phyloP scores from a whole-genome alignment of 2,329 filamentous ascomycete species.

The Ceratocystiopsis brevicomis region DNA sequence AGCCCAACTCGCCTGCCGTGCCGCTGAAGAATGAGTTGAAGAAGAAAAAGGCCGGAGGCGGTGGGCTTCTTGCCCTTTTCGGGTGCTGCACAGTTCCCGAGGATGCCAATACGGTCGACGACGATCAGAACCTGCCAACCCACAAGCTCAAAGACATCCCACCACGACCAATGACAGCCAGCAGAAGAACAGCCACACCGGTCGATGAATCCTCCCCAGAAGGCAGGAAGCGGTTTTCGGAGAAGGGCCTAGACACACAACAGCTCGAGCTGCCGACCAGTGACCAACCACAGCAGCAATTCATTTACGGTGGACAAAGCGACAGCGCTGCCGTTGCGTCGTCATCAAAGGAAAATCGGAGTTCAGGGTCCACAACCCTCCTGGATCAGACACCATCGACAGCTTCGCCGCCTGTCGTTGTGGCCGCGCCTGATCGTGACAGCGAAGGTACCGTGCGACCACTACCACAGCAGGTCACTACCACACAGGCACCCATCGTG shows the following conservation, averaged over 20 bases:
- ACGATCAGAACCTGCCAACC: constrained; percentile 31
- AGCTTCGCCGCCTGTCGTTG: too few species aligned
- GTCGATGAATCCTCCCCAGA: constrained; percentile 22
- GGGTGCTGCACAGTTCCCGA: constrained; percentile 50
- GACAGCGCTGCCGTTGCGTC: constrained; percentile 15
- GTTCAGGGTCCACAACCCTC: constrained; percentile 23
- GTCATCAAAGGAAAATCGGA: constrained; percentile 22
- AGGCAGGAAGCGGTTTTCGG: too few species aligned
- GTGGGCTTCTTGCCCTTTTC: constrained; percentile 34
- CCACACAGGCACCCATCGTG: constrained; percentile 19
- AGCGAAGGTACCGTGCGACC: too few species aligned
- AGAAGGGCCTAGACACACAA: too few species aligned
- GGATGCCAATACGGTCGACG: constrained; percentile 33
- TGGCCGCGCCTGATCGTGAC: too few species aligned
- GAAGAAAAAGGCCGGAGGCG: constrained; percentile 35
- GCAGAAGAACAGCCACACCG: constrained; percentile 32
- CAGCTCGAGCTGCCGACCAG: background rate
- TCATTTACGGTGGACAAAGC: constrained; percentile 3
- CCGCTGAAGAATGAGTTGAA: constrained; percentile 23
- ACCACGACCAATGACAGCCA: constrained; percentile 33
- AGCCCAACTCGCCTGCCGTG: constrained; percentile 30
- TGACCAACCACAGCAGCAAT: constrained; percentile 9
- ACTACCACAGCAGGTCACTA: constrained; percentile 17
- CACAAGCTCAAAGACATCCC: constrained; percentile 41
- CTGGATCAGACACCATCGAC: constrained; percentile 23